phyloP scores from a whole-genome alignment of 208 protist species.

The Leishmania tarentolae region DNA sequence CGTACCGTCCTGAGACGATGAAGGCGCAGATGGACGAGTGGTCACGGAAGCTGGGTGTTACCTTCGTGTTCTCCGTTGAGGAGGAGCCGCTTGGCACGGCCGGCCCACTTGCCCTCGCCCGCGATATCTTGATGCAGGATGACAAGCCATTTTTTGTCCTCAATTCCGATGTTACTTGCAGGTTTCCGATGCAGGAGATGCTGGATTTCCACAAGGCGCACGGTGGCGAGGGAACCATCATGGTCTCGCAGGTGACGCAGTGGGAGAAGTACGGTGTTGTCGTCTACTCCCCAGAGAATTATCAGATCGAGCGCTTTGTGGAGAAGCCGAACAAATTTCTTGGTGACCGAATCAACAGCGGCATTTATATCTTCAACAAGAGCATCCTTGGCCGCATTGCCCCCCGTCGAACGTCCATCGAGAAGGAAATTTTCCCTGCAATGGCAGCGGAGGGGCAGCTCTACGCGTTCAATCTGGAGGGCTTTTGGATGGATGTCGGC shows the following conservation, averaged over 20 bases:
- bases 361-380: conserved; percentile 97
- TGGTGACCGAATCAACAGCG: conserved; percentile 97
- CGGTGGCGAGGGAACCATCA: conserved; percentile 97
- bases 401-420: conserved; percentile 93
- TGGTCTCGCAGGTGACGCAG: conserved; percentile 95
- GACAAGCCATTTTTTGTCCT: conserved; percentile 98
- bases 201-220: conserved; percentile 95
- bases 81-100: conserved; percentile 97
- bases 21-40: conserved; percentile 90
- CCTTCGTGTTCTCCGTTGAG: conserved; percentile 96
- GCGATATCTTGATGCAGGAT: conserved; percentile 85
- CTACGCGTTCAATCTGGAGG: conserved; percentile 94
- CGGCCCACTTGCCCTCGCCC: conserved; percentile 95
- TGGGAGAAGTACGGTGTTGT: conserved; percentile 98
- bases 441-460: conserved; percentile 94
- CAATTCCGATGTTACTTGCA: conserved; percentile 97
- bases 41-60: conserved; percentile 87
- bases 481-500: conserved; percentile 99
- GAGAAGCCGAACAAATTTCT: conserved; percentile 97
- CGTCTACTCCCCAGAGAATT: conserved; percentile 87
- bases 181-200: conserved; percentile 95
- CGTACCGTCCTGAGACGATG: conserved; percentile 97
- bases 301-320: conserved; percentile 94
- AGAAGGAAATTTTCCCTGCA: conserved; percentile 96
- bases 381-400: conserved; percentile 95